phyloP scores from a whole-genome alignment of 441 rosid species.

The Kokia cookei region DNA sequence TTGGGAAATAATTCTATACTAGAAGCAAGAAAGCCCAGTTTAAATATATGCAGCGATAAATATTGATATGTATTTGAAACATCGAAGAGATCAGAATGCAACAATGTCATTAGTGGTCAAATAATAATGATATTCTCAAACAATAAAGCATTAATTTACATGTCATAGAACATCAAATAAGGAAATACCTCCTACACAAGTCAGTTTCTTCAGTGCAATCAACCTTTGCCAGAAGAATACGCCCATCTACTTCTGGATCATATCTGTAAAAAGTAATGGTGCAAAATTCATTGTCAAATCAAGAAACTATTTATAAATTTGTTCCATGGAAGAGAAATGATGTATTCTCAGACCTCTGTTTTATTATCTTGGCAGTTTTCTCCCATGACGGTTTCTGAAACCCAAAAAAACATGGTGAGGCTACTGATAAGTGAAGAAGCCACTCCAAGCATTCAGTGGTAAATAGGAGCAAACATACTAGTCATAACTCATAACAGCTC shows the following conservation, averaged over 20 bases:
- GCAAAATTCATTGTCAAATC: not conserved
- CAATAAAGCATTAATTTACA: slow-evolving; percentile 10
- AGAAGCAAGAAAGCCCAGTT: not conserved
- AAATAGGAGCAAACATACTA: not conserved
- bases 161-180: slow-evolving; percentile 6
- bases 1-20: not conserved
- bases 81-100: not conserved
- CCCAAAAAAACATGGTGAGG: slow-evolving; percentile 13
- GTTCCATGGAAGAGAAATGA: slow-evolving; percentile 11
- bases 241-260: slow-evolving; percentile 89
- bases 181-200: slow-evolving; percentile 72
- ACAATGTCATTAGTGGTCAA: not conserved
- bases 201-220: slow-evolving; percentile 76
- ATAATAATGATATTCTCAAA: slow-evolving; percentile 8
- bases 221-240: slow-evolving; percentile 83
- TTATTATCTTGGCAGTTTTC: slow-evolving; percentile 72
- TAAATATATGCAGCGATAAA: not conserved
- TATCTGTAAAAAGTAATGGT: slow-evolving; percentile 45
- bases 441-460: not conserved
- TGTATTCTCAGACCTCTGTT: slow-evolving; percentile 54
- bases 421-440: not conserved
- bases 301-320: not conserved
- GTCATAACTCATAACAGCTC: not conserved
- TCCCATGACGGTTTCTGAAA: slow-evolving; percentile 97
- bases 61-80: not conserved